A percentile compares a stretch with the other conserved stretches of the same genome.
Conservation (phyloP, 371 early-diverging fungal genomes). For the Syncephalastrum sp. region DNA sequence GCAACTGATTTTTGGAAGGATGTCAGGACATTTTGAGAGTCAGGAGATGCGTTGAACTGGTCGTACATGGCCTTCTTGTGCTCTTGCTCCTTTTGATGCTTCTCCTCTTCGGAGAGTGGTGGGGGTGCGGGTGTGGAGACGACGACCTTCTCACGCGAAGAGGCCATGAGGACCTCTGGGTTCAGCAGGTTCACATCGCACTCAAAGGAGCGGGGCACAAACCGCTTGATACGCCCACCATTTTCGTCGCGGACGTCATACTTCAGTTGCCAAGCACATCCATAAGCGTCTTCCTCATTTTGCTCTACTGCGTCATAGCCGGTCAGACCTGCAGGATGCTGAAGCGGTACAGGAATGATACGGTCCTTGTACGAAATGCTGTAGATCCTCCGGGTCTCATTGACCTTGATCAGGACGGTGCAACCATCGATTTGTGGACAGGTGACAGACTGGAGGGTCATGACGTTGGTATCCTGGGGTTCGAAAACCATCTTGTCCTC, state of each 20-base stretch:
- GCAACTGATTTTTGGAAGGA: conserved; percentile 1
- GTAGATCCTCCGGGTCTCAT: conserved; percentile 15
- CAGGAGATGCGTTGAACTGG: too few species aligned
- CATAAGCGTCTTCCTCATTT: conserved; percentile 5
- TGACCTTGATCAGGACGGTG: conserved; percentile 14
- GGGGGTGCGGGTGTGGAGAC: neutral
- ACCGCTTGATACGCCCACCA: neutral
- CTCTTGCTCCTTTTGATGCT: conserved; percentile 10
- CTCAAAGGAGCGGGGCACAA: conserved; percentile 11
- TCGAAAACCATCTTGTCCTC: conserved; percentile 12
- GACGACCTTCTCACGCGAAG: conserved; percentile 12
- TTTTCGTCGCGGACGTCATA: conserved; percentile 8
- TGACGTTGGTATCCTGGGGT: conserved; percentile 1
- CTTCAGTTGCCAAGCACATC: conserved; percentile 13
- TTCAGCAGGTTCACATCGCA: conserved; percentile 19
- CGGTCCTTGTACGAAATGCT: conserved; percentile 23
- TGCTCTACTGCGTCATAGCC: neutral
- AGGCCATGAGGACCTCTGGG: conserved; percentile 14
- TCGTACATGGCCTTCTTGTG: too few species aligned
- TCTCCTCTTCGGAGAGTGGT: neutral
- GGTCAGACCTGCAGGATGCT: neutral
- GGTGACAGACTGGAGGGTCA: conserved; percentile 12
- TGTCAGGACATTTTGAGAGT: neutral
- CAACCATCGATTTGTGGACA: conserved; percentile 23
- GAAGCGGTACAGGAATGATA: conserved; percentile 9